Percentiles rank a stretch among this genome's conserved stretches.
Evolutionary conservation across 306 rosid genomes (phyloP).

Genomic region (Cicer bijugum): DNA sequence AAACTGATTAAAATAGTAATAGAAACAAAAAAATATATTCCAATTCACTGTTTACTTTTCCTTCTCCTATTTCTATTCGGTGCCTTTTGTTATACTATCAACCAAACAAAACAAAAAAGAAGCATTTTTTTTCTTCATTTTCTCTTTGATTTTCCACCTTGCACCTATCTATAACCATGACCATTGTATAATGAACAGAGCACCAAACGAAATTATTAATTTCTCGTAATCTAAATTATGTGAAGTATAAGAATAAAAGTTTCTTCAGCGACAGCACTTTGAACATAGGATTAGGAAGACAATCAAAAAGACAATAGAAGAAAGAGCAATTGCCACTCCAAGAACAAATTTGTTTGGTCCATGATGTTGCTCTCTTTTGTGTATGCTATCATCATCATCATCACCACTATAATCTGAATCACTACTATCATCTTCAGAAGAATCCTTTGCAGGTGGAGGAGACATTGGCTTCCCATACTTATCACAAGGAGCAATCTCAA

Average conservation of each 20-base stretch:
- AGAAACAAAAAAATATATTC: slow-evolving; percentile 37
- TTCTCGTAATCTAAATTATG: slow-evolving; percentile 48
- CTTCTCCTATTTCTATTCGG: slow-evolving; percentile 19
- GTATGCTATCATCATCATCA: slow-evolving; percentile 41
- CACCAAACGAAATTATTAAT: slow-evolving; percentile 34
- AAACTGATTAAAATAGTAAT: slow-evolving; percentile 45
- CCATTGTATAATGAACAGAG: slow-evolving; percentile 38
- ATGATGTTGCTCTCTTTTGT: slow-evolving; percentile 59
- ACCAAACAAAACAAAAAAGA: neutral
- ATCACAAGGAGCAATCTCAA: slow-evolving; percentile 83
- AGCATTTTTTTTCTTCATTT: neutral
- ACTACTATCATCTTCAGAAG: slow-evolving; percentile 47
- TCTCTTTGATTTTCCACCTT: slow-evolving; percentile 3
- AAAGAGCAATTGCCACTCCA: slow-evolving; percentile 85
- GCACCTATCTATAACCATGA: slow-evolving; percentile 37
- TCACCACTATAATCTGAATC: slow-evolving; percentile 54
- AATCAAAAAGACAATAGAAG: slow-evolving; percentile 79
- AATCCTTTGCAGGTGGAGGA: slow-evolving; percentile 68
- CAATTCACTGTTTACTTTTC: slow-evolving; percentile 31
- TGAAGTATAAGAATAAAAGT: neutral
- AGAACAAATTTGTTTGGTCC: slow-evolving; percentile 87
- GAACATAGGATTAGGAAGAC: slow-evolving; percentile 72
- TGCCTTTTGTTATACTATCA: neutral
- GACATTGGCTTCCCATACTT: slow-evolving; percentile 77
- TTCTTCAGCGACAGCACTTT: slow-evolving; percentile 72